Percentiles rank a stretch among this genome's conserved stretches.
Evolutionary conservation across 306 rosid genomes (phyloP).

Genomic region (Cucurbita pepo): DNA sequence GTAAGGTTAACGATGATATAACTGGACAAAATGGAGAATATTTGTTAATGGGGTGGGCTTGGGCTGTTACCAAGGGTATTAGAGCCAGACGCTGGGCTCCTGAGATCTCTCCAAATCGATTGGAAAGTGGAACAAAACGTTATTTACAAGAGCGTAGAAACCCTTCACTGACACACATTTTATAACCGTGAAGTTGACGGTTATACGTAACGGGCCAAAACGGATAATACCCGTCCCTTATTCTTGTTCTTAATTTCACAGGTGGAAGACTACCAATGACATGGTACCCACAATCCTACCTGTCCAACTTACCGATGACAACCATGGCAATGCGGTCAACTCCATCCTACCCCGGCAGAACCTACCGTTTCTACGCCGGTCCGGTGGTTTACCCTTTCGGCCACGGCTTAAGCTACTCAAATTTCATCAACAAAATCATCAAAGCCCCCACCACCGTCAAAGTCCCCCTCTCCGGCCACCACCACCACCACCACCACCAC

Average conservation of each 20-base stretch:
- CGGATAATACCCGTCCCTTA: too few relatives aligned
- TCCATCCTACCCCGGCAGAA: constrained; percentile 57
- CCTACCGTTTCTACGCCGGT: constrained; percentile 67
- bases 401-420: constrained; percentile 49
- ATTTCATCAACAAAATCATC: constrained; percentile 37
- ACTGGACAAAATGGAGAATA: too few relatives aligned
- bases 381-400: constrained; percentile 74
- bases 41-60: too few relatives aligned
- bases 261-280: constrained; percentile 83
- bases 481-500: constrained; percentile 14
- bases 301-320: constrained; percentile 60
- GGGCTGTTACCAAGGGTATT: too few relatives aligned
- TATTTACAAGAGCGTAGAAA: too few relatives aligned
- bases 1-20: too few relatives aligned
- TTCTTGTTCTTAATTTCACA: not conserved
- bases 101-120: too few relatives aligned
- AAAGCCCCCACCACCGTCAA: constrained; percentile 26
- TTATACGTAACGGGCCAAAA: too few relatives aligned
- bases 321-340: constrained; percentile 66
- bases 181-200: too few relatives aligned
- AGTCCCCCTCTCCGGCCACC: constrained; percentile 33
- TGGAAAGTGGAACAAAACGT: too few relatives aligned
- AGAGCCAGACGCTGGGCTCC: too few relatives aligned
- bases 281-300: constrained; percentile 75
- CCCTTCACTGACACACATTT: too few relatives aligned